These are phyloP conservation scores for Blastomyces percursus DNA, from an alignment of 2,329 filamentous ascomycete species.

Conservation along the genomic window DNA sequence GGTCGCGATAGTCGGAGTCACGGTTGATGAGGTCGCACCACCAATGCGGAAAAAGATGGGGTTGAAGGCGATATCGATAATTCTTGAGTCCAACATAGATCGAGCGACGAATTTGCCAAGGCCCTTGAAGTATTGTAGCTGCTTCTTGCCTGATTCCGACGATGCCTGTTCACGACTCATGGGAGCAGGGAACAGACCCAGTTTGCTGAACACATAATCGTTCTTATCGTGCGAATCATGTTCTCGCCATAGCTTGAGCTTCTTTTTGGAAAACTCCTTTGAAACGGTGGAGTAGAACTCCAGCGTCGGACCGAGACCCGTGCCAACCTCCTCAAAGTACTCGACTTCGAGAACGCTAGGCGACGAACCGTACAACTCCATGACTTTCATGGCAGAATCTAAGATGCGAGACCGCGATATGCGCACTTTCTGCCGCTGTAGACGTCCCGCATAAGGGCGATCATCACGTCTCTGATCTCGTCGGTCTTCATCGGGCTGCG, in stretches of 20 bases:
- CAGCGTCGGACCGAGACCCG: slow-evolving; percentile 84
- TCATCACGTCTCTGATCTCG: slow-evolving; percentile 78
- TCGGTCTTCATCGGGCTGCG: slow-evolving; percentile 70
- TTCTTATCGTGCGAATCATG: slow-evolving; percentile 60
- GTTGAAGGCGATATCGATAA: slow-evolving; percentile 96
- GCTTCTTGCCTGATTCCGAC: slow-evolving; percentile 71
- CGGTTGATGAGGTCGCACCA: slow-evolving; percentile 48
- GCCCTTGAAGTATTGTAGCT: slow-evolving; percentile 79
- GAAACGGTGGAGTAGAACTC: slow-evolving; percentile 98
- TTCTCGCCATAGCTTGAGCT: slow-evolving; percentile 92
- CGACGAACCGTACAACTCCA: slow-evolving; percentile 96
- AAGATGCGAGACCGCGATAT: slow-evolving; percentile 91
- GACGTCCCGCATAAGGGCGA: slow-evolving; percentile 75
- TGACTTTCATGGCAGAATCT: slow-evolving; percentile 94
- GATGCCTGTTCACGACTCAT: slow-evolving; percentile 67
- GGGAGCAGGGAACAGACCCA: slow-evolving; percentile 83
- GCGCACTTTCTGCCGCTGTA: slow-evolving; percentile 95
- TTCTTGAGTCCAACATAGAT: slow-evolving; percentile 95
- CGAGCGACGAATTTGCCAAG: slow-evolving; percentile 95
- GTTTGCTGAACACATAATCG: slow-evolving; percentile 74
- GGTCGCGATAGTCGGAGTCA: slow-evolving; percentile 76
- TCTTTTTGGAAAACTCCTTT: slow-evolving; percentile 94
- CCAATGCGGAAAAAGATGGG: slow-evolving; percentile 95
- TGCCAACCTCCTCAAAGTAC: slow-evolving; percentile 97
- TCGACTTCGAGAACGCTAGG: slow-evolving; percentile 94